Base-by-base conservation (phyloP, 2,329 filamentous ascomycete genomes). In the Colletotrichum salicis region DNA sequence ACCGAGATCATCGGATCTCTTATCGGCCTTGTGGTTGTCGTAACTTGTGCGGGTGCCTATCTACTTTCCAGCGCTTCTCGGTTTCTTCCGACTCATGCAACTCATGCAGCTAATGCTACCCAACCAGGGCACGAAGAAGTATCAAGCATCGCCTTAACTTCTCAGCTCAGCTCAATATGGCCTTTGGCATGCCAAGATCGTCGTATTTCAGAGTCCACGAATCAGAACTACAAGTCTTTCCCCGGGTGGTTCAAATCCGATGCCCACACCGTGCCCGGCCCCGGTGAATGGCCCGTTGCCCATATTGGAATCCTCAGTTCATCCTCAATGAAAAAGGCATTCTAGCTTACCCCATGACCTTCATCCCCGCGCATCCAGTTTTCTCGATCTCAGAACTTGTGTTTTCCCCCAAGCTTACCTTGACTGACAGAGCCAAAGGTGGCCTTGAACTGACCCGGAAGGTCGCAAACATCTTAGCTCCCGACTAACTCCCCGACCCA, bases 261-360 rank as follows among this genome's bases (percentile, higher is more conserved):
- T 22, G 59, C n/a, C 31, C 45, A 41, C 33, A 6, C 22, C 22
- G 33, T 31, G 27, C 10, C 37, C 33, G n/a, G 27, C n/a, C 22
- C 54, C 15, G 48, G 33, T 64, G n/a, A 33, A n/a, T 54, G 31
- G 52, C 35, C 27, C 27, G 15, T 54, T 33, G 52, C 27, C 8
- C 35, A 33, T 27, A 24, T 65, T 58, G 27, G 51, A 35, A 27
- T 48, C n/a, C 37, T 37, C 35, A 22, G 27, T 27, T 68, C 63
- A 64, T 37, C 58, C 65, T 56, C 58, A n/a, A 64, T 48, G 22
- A 68, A 58, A 58, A 68, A 68, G 58, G 65, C 65, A 56, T 61
- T 33, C 33, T 11, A 22, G 35, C 35, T 37, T 54, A 61, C 45
- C 41, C 24, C 19, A 51, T 24, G 33, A 10, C 10, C 7, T n/a